phyloP scores from a whole-genome alignment of 73 alveolate genomes.

The Paramecium bursaria region DNA sequence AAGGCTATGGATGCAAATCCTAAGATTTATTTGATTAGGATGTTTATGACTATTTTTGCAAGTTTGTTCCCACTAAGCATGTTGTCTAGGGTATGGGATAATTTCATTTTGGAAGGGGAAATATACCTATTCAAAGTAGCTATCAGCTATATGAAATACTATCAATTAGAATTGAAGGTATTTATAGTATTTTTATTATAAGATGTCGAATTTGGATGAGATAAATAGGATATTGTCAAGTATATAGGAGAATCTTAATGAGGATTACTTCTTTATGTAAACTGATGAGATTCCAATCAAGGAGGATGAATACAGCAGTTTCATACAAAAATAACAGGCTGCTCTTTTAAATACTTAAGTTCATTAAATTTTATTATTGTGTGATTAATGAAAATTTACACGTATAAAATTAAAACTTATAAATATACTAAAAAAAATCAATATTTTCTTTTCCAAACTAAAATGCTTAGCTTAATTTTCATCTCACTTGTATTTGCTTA shows the following conservation, averaged over 20 bases:
- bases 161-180: constrained; percentile 49
- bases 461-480: too few relatives aligned
- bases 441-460: too few relatives aligned
- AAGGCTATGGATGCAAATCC: constrained; percentile 80
- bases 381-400: constrained; percentile 10
- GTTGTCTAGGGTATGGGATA: constrained; percentile 88
- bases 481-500: too few relatives aligned
- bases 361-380: constrained; percentile 29
- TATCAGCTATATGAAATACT: constrained; percentile 53
- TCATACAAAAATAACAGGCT: constrained; percentile 1
- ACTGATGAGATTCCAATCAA: constrained; percentile 14
- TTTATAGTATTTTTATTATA: background rate
- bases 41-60: constrained; percentile 83
- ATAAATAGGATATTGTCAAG: background rate
- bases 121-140: constrained; percentile 68
- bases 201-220: constrained; percentile 25
- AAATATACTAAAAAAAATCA: background rate
- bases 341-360: constrained; percentile 10
- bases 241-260: background rate
- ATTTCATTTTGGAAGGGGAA: constrained; percentile 91
- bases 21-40: constrained; percentile 82
- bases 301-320: constrained; percentile 20
- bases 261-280: constrained; percentile 6
- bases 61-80: constrained; percentile 77
- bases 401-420: background rate